Evolutionary conservation across 2,329 filamentous ascomycete species (phyloP).

Genomic region (Diplodia scrobiculata): DNA sequence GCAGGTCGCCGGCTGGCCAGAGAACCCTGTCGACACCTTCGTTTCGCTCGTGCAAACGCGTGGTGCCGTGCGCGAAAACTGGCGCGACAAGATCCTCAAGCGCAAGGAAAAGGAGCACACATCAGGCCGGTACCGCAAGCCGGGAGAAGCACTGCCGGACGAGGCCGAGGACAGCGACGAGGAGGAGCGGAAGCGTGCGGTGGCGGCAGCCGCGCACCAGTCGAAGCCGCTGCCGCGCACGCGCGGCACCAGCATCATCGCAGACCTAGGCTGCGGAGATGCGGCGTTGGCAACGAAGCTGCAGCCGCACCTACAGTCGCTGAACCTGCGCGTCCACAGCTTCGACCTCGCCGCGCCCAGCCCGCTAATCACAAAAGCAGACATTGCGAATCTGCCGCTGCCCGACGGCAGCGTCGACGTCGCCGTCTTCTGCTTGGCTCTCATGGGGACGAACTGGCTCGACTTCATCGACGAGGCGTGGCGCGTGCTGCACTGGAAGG

Average conservation of each 20-base stretch:
- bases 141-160: not conserved
- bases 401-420: constrained; percentile 76
- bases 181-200: constrained; percentile 30
- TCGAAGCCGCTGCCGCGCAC: constrained; percentile 68
- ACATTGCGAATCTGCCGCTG: constrained; percentile 82
- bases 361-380: constrained; percentile 78
- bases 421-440: constrained; percentile 89
- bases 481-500: constrained; percentile 86
- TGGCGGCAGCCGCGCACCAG: not conserved
- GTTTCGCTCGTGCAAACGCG: constrained; percentile 69
- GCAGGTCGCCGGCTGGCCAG: constrained; percentile 93
- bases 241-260: constrained; percentile 69
- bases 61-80: constrained; percentile 57
- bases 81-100: constrained; percentile 49
- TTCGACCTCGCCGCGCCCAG: constrained; percentile 83
- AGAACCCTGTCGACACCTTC: constrained; percentile 91
- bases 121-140: constrained; percentile 28
- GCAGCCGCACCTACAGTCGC: constrained; percentile 62
- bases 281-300: constrained; percentile 75
- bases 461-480: constrained; percentile 96
- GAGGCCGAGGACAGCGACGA: constrained; percentile 21
- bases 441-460: constrained; percentile 99
- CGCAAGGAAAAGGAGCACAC: constrained; percentile 38
- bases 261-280: constrained; percentile 92
- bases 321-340: constrained; percentile 75